Percentiles rank a stretch among this genome's conserved stretches.
Evolutionary conservation across 2,329 filamentous ascomycete genomes (phyloP).

Genomic region (Microcyclosporella mali): DNA sequence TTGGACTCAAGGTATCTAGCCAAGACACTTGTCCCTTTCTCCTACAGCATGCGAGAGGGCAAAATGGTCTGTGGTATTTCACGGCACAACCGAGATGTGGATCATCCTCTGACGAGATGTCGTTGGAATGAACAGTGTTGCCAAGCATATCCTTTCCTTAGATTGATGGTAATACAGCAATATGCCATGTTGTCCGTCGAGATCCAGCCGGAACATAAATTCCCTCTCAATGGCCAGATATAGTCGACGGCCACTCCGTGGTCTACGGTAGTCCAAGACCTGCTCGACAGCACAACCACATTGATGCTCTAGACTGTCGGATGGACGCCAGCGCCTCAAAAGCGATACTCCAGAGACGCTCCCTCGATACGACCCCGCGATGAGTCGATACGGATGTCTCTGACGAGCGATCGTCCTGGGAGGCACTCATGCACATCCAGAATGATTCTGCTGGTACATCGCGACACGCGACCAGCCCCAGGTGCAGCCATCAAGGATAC

Average conservation of each 20-base stretch:
- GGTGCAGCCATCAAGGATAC: neutral
- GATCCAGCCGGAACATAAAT: slow-evolving; percentile 7
- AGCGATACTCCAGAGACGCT: neutral
- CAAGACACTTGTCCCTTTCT: slow-evolving; percentile 14
- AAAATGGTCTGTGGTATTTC: slow-evolving; percentile 11
- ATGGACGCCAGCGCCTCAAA: slow-evolving; percentile 7
- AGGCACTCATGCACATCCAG: too few relatives aligned
- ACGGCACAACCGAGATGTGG: slow-evolving; percentile 5
- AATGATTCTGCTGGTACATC: too few relatives aligned
- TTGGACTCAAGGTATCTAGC: too few relatives aligned
- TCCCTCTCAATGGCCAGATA: slow-evolving; percentile 11
- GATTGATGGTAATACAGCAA: slow-evolving; percentile 2
- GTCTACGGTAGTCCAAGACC: slow-evolving; percentile 11
- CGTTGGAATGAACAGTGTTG: slow-evolving; percentile 2
- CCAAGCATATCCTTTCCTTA: neutral
- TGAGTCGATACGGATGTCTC: too few relatives aligned
- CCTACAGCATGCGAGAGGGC: slow-evolving; percentile 3
- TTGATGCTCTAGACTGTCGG: slow-evolving; percentile 12
- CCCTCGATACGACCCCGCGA: neutral
- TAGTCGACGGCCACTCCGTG: slow-evolving; percentile 10
- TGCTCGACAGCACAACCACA: slow-evolving; percentile 12
- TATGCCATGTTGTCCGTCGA: slow-evolving; percentile 14
- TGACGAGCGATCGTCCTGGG: too few relatives aligned
- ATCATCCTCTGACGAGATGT: slow-evolving; percentile 3
- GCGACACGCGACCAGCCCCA: too few relatives aligned